Conservation (phyloP, 495 filamentous ascomycete species). For the Lasiosphaeria hispida region DNA sequence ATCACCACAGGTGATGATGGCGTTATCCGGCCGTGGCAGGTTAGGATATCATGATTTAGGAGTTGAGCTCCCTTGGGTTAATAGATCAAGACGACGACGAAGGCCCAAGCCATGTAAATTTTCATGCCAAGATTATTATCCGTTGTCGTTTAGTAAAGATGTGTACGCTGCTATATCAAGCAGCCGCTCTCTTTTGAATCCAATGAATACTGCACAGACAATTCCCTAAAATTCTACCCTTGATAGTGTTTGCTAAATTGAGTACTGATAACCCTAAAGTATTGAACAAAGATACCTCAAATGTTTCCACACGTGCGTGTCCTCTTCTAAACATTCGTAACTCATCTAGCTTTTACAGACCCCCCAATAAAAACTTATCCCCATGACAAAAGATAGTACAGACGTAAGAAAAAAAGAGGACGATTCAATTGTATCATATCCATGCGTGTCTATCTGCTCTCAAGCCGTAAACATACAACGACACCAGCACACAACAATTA, state of each 20-base stretch:
- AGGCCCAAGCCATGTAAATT: neutral
- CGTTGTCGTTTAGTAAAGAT: too few species aligned
- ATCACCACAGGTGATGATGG: constrained; percentile 82
- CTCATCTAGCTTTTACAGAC: neutral
- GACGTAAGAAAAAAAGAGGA: constrained; percentile 3
- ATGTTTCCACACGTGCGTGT: neutral
- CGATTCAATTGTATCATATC: neutral
- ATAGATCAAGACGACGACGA: neutral
- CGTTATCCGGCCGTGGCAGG: constrained; percentile 66
- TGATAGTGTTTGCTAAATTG: too few species aligned
- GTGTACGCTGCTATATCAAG: too few species aligned
- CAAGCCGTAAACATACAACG: neutral
- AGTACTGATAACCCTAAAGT: too few species aligned
- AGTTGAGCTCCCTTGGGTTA: neutral
- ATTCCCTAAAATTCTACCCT: too few species aligned
- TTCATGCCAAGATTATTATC: neutral
- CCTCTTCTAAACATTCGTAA: neutral
- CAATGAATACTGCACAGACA: too few species aligned
- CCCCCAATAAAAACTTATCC: neutral
- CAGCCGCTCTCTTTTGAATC: too few species aligned
- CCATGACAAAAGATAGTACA: neutral
- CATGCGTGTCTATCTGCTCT: neutral
- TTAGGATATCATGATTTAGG: constrained; percentile 22
- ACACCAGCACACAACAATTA: too few species aligned
- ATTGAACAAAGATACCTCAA: too few species aligned